Conservation (phyloP, 2,329 filamentous ascomycete genomes). For the Colletotrichum phormii region DNA sequence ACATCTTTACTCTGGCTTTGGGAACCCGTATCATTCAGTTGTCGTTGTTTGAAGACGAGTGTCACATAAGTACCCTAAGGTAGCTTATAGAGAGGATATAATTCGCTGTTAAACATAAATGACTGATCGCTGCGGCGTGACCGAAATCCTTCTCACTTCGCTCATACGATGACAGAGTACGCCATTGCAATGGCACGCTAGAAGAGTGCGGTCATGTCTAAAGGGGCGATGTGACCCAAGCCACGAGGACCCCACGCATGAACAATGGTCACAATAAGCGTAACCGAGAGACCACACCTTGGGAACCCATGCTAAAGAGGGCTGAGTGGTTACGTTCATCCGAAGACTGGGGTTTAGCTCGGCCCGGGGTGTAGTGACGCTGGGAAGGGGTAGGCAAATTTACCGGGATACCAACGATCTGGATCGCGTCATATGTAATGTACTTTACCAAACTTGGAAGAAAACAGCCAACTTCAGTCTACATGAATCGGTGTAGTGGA, state of each 20-base stretch:
- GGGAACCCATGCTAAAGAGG: neutral
- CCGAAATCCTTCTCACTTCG: neutral
- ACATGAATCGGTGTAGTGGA: neutral
- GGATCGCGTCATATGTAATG: neutral
- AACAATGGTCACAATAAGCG: neutral
- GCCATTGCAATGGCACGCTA: neutral
- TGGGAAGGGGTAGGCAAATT: neutral
- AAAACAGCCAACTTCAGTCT: neutral
- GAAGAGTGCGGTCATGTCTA: neutral
- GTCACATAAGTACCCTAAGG: neutral
- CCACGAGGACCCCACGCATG: neutral
- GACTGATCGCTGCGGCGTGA: neutral
- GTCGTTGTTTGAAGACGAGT: too few relatives aligned
- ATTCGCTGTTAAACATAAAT: neutral
- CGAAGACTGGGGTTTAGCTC: neutral
- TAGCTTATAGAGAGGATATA: neutral
- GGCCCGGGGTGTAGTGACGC: neutral
- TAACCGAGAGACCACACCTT: neutral
- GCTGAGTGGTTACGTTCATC: neutral
- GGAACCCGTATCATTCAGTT: neutral
- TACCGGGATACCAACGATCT: neutral
- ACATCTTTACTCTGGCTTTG: neutral
- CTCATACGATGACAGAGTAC: neutral
- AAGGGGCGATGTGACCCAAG: neutral
- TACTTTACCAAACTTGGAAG: neutral